Evolutionary conservation across 495 filamentous ascomycete species (phyloP).

Genomic region (Poronia punctata): DNA sequence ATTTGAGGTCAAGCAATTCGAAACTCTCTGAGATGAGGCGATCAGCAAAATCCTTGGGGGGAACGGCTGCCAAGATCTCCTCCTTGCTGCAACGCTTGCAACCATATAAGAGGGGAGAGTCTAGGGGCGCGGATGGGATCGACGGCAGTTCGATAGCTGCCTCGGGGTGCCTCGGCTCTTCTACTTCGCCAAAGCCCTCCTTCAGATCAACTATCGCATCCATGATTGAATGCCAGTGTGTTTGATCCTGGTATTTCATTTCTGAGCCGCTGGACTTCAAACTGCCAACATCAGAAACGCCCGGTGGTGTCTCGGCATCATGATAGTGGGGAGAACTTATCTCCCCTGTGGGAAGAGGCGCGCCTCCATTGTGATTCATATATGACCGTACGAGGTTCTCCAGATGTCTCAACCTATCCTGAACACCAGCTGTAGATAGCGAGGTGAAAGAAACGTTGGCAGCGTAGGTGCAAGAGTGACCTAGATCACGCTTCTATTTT

Average conservation of each 20-base stretch:
- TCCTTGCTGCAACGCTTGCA: slow-evolving; percentile 8
- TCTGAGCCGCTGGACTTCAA: slow-evolving; percentile 5
- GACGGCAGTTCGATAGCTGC: slow-evolving; percentile 1
- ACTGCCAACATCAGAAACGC: slow-evolving; percentile 4
- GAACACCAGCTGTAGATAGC: background rate
- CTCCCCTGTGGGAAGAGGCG: background rate
- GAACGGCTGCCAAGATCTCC: slow-evolving; percentile 9
- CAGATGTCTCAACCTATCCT: slow-evolving; percentile 7
- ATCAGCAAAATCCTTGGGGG: slow-evolving; percentile 6
- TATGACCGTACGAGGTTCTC: slow-evolving; percentile 5
- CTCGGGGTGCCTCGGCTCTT: background rate
- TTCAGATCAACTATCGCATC: slow-evolving; percentile 28
- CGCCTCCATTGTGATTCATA: slow-evolving; percentile 1
- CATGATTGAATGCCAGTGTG: slow-evolving; percentile 38
- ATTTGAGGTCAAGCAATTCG: slow-evolving; percentile 10
- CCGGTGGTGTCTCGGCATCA: background rate
- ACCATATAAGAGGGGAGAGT: slow-evolving; percentile 12
- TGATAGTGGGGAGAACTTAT: background rate
- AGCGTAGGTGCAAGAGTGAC: slow-evolving; percentile 5
- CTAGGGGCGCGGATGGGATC: background rate
- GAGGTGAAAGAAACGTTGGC: slow-evolving; percentile 1
- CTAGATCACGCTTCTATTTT: slow-evolving; percentile 9
- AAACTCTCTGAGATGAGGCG: slow-evolving; percentile 6
- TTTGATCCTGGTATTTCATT: slow-evolving; percentile 11
- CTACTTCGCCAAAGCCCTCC: slow-evolving; percentile 11